These are phyloP conservation scores for Fusarium tuaranense DNA, from an alignment of 2,329 filamentous ascomycete species.

Conservation along the genomic window DNA sequence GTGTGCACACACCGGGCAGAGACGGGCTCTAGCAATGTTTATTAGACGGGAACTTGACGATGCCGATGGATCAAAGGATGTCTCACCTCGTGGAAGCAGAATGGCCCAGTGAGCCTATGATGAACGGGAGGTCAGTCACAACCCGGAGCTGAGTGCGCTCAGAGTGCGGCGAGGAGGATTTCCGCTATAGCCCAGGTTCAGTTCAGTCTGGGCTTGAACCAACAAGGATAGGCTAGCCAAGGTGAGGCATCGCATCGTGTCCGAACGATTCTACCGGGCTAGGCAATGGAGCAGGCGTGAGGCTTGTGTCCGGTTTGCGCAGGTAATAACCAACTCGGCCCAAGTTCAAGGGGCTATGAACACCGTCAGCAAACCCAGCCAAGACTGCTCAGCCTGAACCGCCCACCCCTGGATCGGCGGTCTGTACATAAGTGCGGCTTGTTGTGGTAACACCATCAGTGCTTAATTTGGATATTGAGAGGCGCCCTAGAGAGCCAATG, in stretches of 20 bases:
- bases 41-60: conserved; percentile 29
- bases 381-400: conserved; percentile 35
- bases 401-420: conserved; percentile 41
- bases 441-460: conserved; percentile 35
- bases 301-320: neutral
- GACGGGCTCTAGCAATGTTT: conserved; percentile 32
- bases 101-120: conserved; percentile 22
- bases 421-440: conserved; percentile 34
- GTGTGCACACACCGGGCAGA: conserved; percentile 35
- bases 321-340: neutral
- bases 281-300: conserved; percentile 23
- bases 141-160: neutral
- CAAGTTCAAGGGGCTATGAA: conserved; percentile 26
- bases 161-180: conserved; percentile 8
- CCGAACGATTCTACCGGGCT: conserved; percentile 27
- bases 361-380: conserved; percentile 38
- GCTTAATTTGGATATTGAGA: conserved; percentile 37
- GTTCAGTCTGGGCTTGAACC: neutral
- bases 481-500: conserved; percentile 28
- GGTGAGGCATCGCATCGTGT: conserved; percentile 21
- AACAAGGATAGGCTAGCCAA: conserved; percentile 1
- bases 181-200: neutral
- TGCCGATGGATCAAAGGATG: conserved; percentile 33
- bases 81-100: conserved; percentile 30
- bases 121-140: conserved; percentile 14